Percentiles rank a stretch among this genome's conserved stretches.
Conservation (phyloP, 2,329 filamentous ascomycete genomes). For the Trichoderma koningii region DNA sequence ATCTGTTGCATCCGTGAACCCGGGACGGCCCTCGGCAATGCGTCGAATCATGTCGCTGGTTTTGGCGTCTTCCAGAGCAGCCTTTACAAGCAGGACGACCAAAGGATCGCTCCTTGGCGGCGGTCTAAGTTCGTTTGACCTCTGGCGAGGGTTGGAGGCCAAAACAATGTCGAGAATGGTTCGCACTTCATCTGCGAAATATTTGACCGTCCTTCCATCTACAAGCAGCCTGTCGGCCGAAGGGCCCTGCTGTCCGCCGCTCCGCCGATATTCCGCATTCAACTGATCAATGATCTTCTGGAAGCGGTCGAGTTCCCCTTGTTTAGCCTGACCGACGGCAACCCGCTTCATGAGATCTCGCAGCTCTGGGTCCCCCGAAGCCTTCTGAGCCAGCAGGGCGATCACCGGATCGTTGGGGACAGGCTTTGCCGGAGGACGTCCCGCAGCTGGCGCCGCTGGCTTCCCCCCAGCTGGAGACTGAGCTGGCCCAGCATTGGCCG, state of each 20-base stretch:
- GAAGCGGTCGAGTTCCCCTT: slow-evolving; percentile 72
- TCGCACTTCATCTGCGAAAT: slow-evolving; percentile 61
- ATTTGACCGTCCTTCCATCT: slow-evolving; percentile 58
- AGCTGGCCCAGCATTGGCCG: slow-evolving; percentile 26
- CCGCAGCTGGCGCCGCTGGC: slow-evolving; percentile 28
- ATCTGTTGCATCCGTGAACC: slow-evolving; percentile 56
- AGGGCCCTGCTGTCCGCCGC: slow-evolving; percentile 53
- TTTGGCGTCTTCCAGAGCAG: slow-evolving; percentile 55
- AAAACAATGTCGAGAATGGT: slow-evolving; percentile 61
- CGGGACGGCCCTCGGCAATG: slow-evolving; percentile 54
- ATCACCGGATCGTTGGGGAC: slow-evolving; percentile 71
- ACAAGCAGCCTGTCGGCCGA: slow-evolving; percentile 58
- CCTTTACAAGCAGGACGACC: slow-evolving; percentile 59
- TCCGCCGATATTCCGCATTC: slow-evolving; percentile 60
- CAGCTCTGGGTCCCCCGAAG: slow-evolving; percentile 70
- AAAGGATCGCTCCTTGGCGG: slow-evolving; percentile 58
- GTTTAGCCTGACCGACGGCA: slow-evolving; percentile 70
- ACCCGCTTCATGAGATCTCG: slow-evolving; percentile 83
- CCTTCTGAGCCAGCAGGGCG: slow-evolving; percentile 73
- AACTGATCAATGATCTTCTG: slow-evolving; percentile 81
- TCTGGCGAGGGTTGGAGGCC: slow-evolving; percentile 60
- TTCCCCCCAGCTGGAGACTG: slow-evolving; percentile 32
- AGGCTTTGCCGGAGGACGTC: slow-evolving; percentile 32
- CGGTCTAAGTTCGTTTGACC: slow-evolving; percentile 54
- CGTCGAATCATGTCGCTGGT: slow-evolving; percentile 55